These are phyloP conservation scores for Malus hybrid DNA, from an alignment of 331 rosid species.

Conservation along the genomic window DNA sequence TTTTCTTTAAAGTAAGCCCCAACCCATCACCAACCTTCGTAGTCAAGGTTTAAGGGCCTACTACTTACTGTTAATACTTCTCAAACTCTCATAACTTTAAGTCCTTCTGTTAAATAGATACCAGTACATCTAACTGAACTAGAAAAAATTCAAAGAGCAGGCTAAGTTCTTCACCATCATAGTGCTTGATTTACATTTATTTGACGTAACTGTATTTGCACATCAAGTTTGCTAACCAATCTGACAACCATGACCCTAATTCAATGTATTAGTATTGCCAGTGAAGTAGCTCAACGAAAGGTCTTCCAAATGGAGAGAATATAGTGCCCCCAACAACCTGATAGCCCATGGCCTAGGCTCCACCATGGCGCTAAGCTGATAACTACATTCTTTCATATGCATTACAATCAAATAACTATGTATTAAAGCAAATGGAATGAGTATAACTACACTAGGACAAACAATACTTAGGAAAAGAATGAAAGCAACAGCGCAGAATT, in stretches of 20 bases:
- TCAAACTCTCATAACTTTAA: not conserved
- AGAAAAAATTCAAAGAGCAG: not conserved
- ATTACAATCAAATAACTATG: not conserved
- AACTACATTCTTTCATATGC: not conserved
- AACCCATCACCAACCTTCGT: not conserved
- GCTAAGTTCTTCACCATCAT: not conserved
- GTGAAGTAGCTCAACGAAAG: not conserved
- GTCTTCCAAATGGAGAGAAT: not conserved
- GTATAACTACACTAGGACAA: not conserved
- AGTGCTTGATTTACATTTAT: not conserved
- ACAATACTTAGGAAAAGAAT: not conserved
- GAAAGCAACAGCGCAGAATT: not conserved
- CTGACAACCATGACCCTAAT: not conserved
- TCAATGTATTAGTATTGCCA: not conserved
- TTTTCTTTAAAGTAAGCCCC: not conserved
- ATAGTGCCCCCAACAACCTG: not conserved
- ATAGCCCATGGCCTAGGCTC: not conserved
- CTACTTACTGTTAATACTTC: not conserved
- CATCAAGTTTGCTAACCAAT: not conserved
- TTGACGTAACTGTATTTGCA: no score
- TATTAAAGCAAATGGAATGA: not conserved
- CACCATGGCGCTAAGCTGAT: not conserved
- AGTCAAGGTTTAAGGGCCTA: not conserved
- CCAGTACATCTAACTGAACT: not conserved
- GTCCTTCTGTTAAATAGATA: not conserved